These are phyloP conservation scores for Phellinidium pouzarii DNA, from an alignment of 1,284 basidiomycete species.

Conservation along the genomic window DNA sequence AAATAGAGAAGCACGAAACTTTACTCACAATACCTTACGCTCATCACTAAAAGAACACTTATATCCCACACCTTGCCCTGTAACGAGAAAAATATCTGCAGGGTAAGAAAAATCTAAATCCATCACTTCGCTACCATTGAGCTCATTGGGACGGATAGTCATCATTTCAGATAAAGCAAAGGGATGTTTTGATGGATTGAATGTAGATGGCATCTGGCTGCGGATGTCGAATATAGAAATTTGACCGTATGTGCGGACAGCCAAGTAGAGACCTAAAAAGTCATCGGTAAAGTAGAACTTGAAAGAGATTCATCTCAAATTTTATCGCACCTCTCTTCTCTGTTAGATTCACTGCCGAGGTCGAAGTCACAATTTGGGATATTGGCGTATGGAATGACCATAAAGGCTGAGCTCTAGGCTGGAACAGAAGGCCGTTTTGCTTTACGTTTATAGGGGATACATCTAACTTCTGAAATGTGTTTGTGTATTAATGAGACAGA, in stretches of 20 bases:
- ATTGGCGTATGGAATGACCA: constrained; percentile 52
- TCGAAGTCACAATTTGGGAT: constrained; percentile 36
- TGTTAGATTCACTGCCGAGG: constrained; percentile 26
- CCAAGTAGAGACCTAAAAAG: constrained; percentile 19
- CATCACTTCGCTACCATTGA: constrained; percentile 18
- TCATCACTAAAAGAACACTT: constrained; percentile 12
- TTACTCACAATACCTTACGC: constrained; percentile 17
- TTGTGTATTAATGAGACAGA: constrained; percentile 13
- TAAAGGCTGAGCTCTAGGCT: constrained; percentile 35
- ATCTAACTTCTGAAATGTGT: constrained; percentile 34
- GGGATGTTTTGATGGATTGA: not conserved
- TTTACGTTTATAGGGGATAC: constrained; percentile 39
- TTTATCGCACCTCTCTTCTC: constrained; percentile 32
- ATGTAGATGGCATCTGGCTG: constrained; percentile 7
- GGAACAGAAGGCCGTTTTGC: constrained; percentile 31
- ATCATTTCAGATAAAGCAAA: constrained; percentile 14
- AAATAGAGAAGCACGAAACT: not conserved
- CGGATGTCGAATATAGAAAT: constrained; percentile 28
- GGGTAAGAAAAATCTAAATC: constrained; percentile 20
- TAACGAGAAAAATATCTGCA: constrained; percentile 20
- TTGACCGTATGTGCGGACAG: constrained; percentile 23
- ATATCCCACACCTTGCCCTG: constrained; percentile 21
- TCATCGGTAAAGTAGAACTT: not conserved
- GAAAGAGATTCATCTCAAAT: not conserved
- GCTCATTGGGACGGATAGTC: constrained; percentile 14